Evolutionary conservation across 2,329 filamentous ascomycete species (phyloP), one percentile per base, ranked within the genome.

Genomic region (Penicillium sp.): DNA sequence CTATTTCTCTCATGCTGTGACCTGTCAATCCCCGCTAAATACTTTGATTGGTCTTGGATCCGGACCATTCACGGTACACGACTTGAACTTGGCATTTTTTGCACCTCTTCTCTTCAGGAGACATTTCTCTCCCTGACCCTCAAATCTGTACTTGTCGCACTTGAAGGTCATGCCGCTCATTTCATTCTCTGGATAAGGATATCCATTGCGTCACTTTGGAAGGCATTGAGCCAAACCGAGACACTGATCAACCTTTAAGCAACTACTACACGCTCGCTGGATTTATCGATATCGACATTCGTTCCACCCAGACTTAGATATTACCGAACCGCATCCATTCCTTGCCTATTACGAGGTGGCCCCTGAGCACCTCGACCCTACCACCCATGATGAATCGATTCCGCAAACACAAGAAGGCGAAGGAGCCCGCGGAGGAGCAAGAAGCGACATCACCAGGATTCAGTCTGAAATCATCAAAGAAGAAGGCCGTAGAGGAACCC

Each of bases 391-490:
- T 78, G 75, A 76, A 78, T 65, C 71, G 73, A 41, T 77, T 78
- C 56, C 71, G 75, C 55, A 77, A 72, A 50, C 67, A 69, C 50
- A 78, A 74, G 64, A 78, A 77, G 69, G 58, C 69, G 59, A 73
- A 69, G 61, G 68, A 71, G 38, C 56, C 58, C 46, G 53, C 50
- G 58, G 70, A 68, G 35, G 64, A 58, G 15, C 40, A 60, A 25
- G 69, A 71, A 23, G 85, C 87, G 55, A 65, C 67, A 8, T 58
- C 73, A 2, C 67, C 73, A 25, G 64, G 71, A 8, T 69, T 76
- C 37, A 68, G 67, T 31, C 66, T 72, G 45, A 75, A 72, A 60
- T 64, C 73, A n/a, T 73, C 76, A 47, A 85, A 83, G 73, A 81
- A 82, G 63, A 75, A 79, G 64, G 70, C 73, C 19, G 70, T 77